A percentile compares a stretch with the other conserved stretches of the same genome.
These are phyloP conservation scores for Suillus alpinus DNA, from an alignment of 768 basidiomycete species.

Conservation along the genomic window DNA sequence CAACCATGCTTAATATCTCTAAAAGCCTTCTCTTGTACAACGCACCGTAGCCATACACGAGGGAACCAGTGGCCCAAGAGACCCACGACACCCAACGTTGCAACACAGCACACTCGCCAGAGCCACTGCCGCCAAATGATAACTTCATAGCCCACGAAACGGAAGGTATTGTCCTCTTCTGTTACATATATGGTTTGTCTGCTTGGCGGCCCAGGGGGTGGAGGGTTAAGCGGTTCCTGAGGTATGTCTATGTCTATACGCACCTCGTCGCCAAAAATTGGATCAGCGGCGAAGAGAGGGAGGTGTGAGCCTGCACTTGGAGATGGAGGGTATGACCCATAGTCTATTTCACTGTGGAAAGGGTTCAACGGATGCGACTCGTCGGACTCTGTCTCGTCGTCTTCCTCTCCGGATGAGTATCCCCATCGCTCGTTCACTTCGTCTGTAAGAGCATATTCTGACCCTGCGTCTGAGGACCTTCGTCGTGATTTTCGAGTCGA, in stretches of 20 bases:
- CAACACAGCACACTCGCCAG: conserved; percentile 70
- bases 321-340: conserved; percentile 69
- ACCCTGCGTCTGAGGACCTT: conserved; percentile 54
- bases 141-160: conserved; percentile 83
- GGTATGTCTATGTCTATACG: conserved; percentile 78
- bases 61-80: conserved; percentile 95
- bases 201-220: conserved; percentile 78
- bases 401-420: conserved; percentile 83
- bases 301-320: conserved; percentile 49
- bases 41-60: conserved; percentile 84
- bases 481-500: conserved; percentile 48
- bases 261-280: conserved; percentile 79
- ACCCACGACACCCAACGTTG: conserved; percentile 69
- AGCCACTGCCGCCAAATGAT: conserved; percentile 56
- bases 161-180: conserved; percentile 87
- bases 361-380: conserved; percentile 19
- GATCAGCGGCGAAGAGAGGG: conserved; percentile 70
- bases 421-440: conserved; percentile 83
- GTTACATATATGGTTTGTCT: conserved; percentile 81
- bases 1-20: conserved; percentile 66
- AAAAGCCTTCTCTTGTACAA: conserved; percentile 81
- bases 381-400: conserved; percentile 41
- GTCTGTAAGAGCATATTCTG: conserved; percentile 56
- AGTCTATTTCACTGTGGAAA: conserved; percentile 59
- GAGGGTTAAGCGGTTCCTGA: conserved; percentile 61